Evolutionary conservation across 768 basidiomycete species (phyloP), one percentile per base, ranked within the genome.

Genomic region (Austroboletus eburneus): DNA sequence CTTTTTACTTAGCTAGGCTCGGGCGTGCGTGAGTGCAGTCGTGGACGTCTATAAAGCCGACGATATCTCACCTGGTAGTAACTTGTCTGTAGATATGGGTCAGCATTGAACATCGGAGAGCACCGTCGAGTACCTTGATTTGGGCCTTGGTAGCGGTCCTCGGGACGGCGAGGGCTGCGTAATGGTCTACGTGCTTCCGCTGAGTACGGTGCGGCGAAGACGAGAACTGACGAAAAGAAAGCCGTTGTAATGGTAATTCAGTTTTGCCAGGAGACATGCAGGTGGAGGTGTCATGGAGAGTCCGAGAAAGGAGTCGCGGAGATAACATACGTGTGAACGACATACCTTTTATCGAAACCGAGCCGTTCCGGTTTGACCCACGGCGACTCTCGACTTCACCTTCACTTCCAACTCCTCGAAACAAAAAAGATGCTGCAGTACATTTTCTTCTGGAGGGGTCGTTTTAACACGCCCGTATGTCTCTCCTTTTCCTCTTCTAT

Each of bases 1-100:
- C 49, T 61, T 50, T 48, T 78, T 78, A 67, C 75, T 77, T 42
- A 78, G 56, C 76, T 77, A 34, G 6, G 18, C 4, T 25, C 17
- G 48, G 24, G 37, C 12, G 1, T 21, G 39, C 17, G 9, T 47
- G 43, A 52, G 39, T 23, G n/a, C 17, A 17, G 34, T 32, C 30
- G 30, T 13, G 10, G 14, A 7, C 0, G 20, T 29, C 30, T 6
- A 13, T 32, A 9, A 13, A 13, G 9, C 27, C 27, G 27, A 27
- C 27, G 4, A 2, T 1, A 4, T 30, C 41, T 50, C 35, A 67
- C 64, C 50, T 62, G 64, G 30, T 66, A 66, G 30, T 66, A 66
- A 32, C 54, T 63, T 30, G 64, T 51, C 66, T 65, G 25, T 16
- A 0, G n/a, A 14, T 23, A 7, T 5, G 6, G 6, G 22, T 62